Percentiles rank a stretch among this genome's conserved stretches.
Conservation (phyloP, 2,329 filamentous ascomycete species). For the Fusarium guadeloupense region DNA sequence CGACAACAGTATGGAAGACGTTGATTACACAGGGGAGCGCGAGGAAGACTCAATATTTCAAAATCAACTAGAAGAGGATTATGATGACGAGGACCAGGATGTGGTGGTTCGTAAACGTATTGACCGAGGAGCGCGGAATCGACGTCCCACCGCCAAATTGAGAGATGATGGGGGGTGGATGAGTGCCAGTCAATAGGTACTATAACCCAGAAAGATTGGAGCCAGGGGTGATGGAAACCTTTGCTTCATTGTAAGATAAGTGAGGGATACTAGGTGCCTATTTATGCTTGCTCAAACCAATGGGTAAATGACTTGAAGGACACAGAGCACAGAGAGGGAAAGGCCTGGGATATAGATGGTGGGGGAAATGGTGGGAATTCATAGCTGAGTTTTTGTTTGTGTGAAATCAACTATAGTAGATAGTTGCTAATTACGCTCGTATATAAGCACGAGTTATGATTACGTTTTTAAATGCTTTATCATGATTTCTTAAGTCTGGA, state of each 20-base stretch:
- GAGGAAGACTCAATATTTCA: slow-evolving; percentile 27
- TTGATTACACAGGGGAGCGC: slow-evolving; percentile 45
- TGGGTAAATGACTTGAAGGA: background rate
- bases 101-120: slow-evolving; percentile 41
- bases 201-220: slow-evolving; percentile 1
- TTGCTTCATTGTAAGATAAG: slow-evolving; percentile 16
- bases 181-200: slow-evolving; percentile 16
- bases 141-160: slow-evolving; percentile 50
- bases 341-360: background rate
- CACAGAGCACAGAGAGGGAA: no score
- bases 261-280: background rate
- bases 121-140: slow-evolving; percentile 43
- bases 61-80: slow-evolving; percentile 39
- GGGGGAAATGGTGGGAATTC: slow-evolving; percentile 1
- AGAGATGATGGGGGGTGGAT: slow-evolving; percentile 45
- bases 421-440: background rate
- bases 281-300: slow-evolving; percentile 9
- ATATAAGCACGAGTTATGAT: background rate
- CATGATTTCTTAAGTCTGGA: background rate
- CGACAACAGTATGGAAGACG: slow-evolving; percentile 41
- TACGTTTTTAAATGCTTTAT: background rate
- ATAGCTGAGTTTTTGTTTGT: background rate
- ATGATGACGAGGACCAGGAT: slow-evolving; percentile 47
- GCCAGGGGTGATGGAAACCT: background rate
- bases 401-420: background rate